Evolutionary conservation across 164 flowering plant species (phyloP), one percentile per base, ranked within the genome.

Genomic region (Nymphaea colorata): DNA sequence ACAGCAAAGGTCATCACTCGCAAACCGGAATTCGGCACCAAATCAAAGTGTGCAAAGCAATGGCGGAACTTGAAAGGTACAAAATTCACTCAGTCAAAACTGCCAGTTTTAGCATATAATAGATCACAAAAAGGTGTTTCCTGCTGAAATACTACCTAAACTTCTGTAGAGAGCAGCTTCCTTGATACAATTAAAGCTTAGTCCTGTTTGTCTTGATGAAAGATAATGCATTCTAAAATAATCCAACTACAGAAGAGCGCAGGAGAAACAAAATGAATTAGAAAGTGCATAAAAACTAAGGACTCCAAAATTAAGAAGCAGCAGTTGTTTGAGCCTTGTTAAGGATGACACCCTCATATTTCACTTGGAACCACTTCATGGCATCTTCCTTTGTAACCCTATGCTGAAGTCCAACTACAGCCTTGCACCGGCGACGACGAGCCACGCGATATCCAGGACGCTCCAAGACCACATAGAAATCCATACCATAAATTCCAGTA

Each of bases 361-460:
- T 74, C 47, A 74, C 77, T 61, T 77, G 80, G 75, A 77, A 77
- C 80, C 79, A 77, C 71, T 77, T 77, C 80, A 77, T 77, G 15
- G 80, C 75, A 44, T 76, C 79, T 17, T 77, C 80, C 73, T 77
- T 77, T 0, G 80, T 77, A 51, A 74, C 80, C 61, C 80, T 71
- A 44, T 77, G 80, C 42, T 74, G 80, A 41, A 77, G 71, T 10
- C 80, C 80, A 12, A 77, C 74, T 57, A 59, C 65, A 14, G 77
- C 59, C 71, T 74, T 77, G 75, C 79, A 77, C 71, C 79, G 66
- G 18, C 77, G 74, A n/a, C 79, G 79, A 57, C 79, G 76, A 6
- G 70, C 79, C 4, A 77, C 80, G 65, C 80, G 77, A 16, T 69
- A 77, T 15, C 80, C 80, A 7, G 80, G 80, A 42, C 80, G 77